Conservation (phyloP, 1,284 basidiomycete genomes). For the Polyporus tsugae region DNA sequence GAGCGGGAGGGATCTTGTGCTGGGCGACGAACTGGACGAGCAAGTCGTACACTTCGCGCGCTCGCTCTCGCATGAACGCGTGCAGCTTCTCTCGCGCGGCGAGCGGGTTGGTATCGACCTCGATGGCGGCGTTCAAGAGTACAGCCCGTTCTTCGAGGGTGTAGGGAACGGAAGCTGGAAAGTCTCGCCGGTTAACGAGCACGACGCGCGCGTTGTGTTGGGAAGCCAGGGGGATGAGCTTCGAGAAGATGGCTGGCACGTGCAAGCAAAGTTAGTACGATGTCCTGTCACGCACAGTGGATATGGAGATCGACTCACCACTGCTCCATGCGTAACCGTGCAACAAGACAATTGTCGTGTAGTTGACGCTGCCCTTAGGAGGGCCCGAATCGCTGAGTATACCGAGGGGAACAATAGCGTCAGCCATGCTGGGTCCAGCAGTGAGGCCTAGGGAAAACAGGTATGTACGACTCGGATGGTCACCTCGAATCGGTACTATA, state of each 20-base stretch:
- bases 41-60: conserved; percentile 8
- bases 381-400: conserved; percentile 21
- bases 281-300: neutral
- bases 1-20: conserved; percentile 2
- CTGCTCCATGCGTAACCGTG: conserved; percentile 36
- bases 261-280: neutral
- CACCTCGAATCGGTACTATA: neutral
- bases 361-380: conserved; percentile 19
- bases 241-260: conserved; percentile 2
- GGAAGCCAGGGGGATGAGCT: neutral
- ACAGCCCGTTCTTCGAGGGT: conserved; percentile 30
- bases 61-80: conserved; percentile 2
- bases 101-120: conserved; percentile 19
- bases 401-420: neutral
- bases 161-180: conserved; percentile 11
- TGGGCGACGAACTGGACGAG: conserved; percentile 1
- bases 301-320: conserved; percentile 23
- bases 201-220: conserved; percentile 19
- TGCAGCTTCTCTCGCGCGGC: conserved; percentile 5
- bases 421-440: neutral
- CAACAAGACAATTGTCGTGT: conserved; percentile 36
- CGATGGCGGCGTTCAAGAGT: conserved; percentile 16
- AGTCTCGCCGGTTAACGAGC: conserved; percentile 21
- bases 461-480: neutral
- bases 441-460: neutral